Conservation (phyloP, 225 moss, liverwort and hornwort genomes). For the Bryum argenteum region DNA sequence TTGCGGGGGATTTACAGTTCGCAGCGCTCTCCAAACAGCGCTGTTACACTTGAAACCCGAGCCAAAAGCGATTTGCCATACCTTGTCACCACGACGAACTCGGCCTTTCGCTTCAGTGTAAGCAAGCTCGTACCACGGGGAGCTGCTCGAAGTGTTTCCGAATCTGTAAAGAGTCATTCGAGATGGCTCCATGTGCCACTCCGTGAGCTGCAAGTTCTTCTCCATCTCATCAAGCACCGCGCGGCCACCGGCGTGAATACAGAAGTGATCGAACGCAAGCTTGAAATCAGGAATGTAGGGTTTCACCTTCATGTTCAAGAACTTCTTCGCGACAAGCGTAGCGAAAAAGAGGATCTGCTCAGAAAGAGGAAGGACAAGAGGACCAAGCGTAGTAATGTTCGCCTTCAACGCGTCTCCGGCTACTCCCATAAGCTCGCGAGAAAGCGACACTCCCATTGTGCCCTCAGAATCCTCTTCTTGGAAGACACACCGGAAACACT, state of each 20-base stretch:
- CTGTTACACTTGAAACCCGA: conserved; percentile 66
- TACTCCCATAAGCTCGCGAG: conserved; percentile 59
- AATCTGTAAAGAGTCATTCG: conserved; percentile 62
- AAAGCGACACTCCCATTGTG: conserved; percentile 54
- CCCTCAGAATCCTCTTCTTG: conserved; percentile 57
- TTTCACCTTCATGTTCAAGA: conserved; percentile 52
- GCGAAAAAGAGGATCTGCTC: conserved; percentile 60
- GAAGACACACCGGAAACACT: conserved; percentile 56
- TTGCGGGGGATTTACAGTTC: conserved; percentile 51
- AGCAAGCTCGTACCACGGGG: conserved; percentile 59
- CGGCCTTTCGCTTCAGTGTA: conserved; percentile 60
- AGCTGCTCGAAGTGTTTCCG: conserved; percentile 59
- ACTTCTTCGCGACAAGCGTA: conserved; percentile 46
- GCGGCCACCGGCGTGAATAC: conserved; percentile 55
- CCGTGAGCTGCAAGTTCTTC: conserved; percentile 54
- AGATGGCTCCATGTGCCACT: conserved; percentile 68
- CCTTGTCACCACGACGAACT: conserved; percentile 57
- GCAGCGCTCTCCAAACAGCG: conserved; percentile 60
- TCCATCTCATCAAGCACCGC: conserved; percentile 61
- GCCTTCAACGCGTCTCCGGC: conserved; percentile 59
- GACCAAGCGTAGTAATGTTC: conserved; percentile 56
- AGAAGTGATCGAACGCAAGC: conserved; percentile 59
- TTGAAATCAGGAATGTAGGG: conserved; percentile 67
- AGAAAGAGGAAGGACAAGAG: conserved; percentile 50
- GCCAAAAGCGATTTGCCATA: conserved; percentile 66